Conservation (phyloP, 1,284 basidiomycete genomes). For the Chondrostereum purpureum region DNA sequence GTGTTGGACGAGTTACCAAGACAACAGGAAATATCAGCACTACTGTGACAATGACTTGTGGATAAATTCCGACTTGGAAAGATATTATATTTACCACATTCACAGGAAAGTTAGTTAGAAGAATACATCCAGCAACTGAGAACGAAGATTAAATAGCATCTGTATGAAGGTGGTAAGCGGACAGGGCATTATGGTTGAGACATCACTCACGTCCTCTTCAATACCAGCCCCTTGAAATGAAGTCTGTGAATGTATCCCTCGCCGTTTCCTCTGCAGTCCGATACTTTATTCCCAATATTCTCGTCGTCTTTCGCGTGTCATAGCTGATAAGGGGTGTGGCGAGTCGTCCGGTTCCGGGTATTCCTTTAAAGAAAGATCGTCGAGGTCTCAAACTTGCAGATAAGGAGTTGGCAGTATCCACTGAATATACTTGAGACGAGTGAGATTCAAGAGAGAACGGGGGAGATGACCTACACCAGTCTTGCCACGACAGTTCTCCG, state of each 20-base stretch:
- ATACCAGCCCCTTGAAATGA: conserved; percentile 35
- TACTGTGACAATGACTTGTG: too few species aligned
- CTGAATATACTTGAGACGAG: conserved; percentile 12
- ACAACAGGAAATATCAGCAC: too few species aligned
- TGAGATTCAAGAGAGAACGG: conserved; percentile 6
- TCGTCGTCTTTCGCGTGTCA: conserved; percentile 28
- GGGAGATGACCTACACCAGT: conserved; percentile 21
- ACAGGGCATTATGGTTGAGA: too few species aligned
- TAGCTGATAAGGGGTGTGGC: conserved; percentile 22
- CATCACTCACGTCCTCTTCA: too few species aligned
- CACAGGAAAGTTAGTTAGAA: too few species aligned
- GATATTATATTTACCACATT: too few species aligned
- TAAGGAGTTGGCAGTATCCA: conserved; percentile 24
- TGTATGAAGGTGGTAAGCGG: too few species aligned
- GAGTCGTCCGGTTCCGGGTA: conserved; percentile 23
- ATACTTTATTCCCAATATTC: conserved; percentile 41
- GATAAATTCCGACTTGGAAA: too few species aligned
- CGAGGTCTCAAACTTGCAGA: conserved; percentile 19
- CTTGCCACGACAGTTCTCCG: conserved; percentile 23
- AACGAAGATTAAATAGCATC: too few species aligned
- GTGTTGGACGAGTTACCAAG: too few species aligned
- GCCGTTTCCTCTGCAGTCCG: too few species aligned
- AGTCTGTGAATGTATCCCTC: conserved; percentile 34
- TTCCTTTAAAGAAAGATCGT: conserved; percentile 21
- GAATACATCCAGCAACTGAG: too few species aligned